Base-by-base conservation (phyloP, 2,329 filamentous ascomycete genomes). In the Trichophyton rubrum region DNA sequence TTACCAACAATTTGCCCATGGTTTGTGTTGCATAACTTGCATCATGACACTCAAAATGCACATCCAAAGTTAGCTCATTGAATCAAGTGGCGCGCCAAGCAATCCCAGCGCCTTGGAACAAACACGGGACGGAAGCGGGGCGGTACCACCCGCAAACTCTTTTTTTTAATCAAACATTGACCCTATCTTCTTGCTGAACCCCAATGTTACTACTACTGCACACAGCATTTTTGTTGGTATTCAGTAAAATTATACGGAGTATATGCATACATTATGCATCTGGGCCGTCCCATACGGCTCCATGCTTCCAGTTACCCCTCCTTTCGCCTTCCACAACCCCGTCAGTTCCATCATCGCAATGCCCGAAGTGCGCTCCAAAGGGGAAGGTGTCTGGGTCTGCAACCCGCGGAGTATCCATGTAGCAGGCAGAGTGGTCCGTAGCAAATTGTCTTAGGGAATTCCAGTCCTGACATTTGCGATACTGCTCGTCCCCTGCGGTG, bases 381-480 rank as follows among this genome's bases (percentile, higher is more conserved):
- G 15, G 15, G 7, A 45, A 45, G 5, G 41, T 45, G n/a, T 45
- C 41, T 20, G 41, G 27, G 27, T 45, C 41, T n/a, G 41, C 41
- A 20, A 20, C 11, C 17, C 15, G 41, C n/a, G 15, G 41, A 15
- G 41, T 35, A 30, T 56, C 53, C 24, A 27, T 27, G 24, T 56
- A 56, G 15, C 53, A 56, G 13, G 53, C 53, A 13, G 53, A 9
- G 30, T 30, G 27, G 27, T 30, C 27, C 6, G 27, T 30, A 7
- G 27, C 53, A 20, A 20, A 56, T 7, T 56, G 53, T 13, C 24
- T 56, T 4, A 8, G 56, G 17, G 9, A 11, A 24, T 65, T 43
- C 64, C 64, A 65, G 33, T 60, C 40, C 1, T 53, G n/a, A 30
- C 64, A 65, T 24, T 61, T 56, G 11, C 49, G 59, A 1, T 62